phyloP scores from a whole-genome alignment of 805 yeast species.

The Starmerella apis region DNA sequence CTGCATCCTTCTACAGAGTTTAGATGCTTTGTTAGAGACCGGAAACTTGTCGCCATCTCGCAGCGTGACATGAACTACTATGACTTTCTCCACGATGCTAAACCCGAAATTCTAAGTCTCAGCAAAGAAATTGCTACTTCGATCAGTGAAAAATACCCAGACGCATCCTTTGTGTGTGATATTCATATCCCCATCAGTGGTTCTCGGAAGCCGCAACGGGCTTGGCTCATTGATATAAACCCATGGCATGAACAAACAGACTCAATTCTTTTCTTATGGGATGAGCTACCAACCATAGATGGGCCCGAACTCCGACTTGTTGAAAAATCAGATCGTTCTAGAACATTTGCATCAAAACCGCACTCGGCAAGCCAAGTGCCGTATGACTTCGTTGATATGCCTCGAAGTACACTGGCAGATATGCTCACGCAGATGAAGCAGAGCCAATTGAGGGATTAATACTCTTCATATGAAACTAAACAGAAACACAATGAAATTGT shows the following conservation, averaged over 20 bases:
- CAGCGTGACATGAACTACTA: constrained; percentile 85
- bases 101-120: constrained; percentile 38
- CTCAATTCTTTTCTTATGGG: constrained; percentile 71
- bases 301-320: constrained; percentile 50
- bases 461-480: not conserved
- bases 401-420: constrained; percentile 19
- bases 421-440: constrained; percentile 20
- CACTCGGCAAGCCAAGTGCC: constrained; percentile 91
- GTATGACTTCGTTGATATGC: constrained; percentile 62
- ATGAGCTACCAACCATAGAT: constrained; percentile 42
- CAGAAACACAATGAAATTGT: not conserved
- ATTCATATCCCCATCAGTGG: constrained; percentile 67
- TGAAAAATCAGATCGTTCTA: constrained; percentile 50
- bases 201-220: constrained; percentile 36
- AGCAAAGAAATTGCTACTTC: constrained; percentile 44
- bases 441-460: no score
- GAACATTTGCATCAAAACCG: constrained; percentile 68
- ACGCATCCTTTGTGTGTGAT: constrained; percentile 58
- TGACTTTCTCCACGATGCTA: constrained; percentile 49
- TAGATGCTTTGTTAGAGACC: constrained; percentile 64
- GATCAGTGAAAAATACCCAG: constrained; percentile 40
- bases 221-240: constrained; percentile 72
- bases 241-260: constrained; percentile 76
- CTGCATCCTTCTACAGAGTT: constrained; percentile 88
- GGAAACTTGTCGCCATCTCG: constrained; percentile 56